Conservation (phyloP, 495 filamentous ascomycete species). For the Hypoxylon crocopeplum region DNA sequence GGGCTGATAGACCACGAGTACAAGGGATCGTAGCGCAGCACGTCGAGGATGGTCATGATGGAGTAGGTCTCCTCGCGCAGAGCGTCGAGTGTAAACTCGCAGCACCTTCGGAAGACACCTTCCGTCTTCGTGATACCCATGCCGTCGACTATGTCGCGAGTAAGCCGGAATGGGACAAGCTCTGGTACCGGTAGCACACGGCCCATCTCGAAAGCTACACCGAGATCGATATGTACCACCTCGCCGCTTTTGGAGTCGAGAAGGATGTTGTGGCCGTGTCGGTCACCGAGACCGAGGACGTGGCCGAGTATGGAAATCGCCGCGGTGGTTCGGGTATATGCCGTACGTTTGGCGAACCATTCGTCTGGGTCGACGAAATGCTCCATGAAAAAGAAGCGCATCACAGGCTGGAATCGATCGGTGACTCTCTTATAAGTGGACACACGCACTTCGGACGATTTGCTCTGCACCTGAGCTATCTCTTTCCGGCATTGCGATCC, state of each 20-base stretch:
- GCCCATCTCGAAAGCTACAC: conserved; percentile 95
- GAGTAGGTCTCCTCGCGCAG: conserved; percentile 89
- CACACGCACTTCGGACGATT: conserved; percentile 73
- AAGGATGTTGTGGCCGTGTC: conserved; percentile 96
- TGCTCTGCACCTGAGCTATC: conserved; percentile 73
- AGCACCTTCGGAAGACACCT: conserved; percentile 94
- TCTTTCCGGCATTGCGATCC: conserved; percentile 74
- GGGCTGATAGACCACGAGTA: conserved; percentile 97
- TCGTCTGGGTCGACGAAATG: conserved; percentile 92
- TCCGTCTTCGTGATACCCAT: conserved; percentile 97
- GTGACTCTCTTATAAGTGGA: conserved; percentile 74
- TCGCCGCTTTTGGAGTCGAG: conserved; percentile 90
- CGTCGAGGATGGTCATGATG: conserved; percentile 97
- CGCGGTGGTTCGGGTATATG: conserved; percentile 91
- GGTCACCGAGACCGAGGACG: conserved; percentile 91
- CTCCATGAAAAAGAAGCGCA: conserved; percentile 97
- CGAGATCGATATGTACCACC: conserved; percentile 95
- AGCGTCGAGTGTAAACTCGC: conserved; percentile 95
- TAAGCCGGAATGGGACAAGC: conserved; percentile 92
- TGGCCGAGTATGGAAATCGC: conserved; percentile 95
- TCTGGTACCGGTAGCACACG: conserved; percentile 92
- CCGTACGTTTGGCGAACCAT: conserved; percentile 86
- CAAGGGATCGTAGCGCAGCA: conserved; percentile 93
- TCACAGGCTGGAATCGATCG: conserved; percentile 87
- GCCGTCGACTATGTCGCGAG: conserved; percentile 94